These are phyloP conservation scores for Boletus sensibilis DNA, from an alignment of 768 basidiomycete species.

Conservation along the genomic window DNA sequence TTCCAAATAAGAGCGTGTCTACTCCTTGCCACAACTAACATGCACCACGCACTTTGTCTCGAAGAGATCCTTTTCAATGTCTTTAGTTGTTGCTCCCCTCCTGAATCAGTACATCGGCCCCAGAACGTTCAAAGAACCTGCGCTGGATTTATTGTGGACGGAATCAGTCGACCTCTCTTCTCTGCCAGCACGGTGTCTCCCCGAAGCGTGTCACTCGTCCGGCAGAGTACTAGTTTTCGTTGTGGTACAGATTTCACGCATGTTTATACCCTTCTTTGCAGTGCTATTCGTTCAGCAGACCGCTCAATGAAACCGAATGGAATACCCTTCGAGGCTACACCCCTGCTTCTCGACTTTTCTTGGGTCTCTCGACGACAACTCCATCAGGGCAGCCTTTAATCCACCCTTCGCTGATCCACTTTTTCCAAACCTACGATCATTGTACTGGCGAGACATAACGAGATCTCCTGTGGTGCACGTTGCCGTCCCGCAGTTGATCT, in stretches of 20 bases:
- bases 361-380: neutral
- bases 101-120: no score
- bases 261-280: neutral
- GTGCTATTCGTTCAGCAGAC: neutral
- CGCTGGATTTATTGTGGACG: no score
- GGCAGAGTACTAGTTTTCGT: neutral
- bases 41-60: neutral
- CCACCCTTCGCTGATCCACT: neutral
- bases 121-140: no score
- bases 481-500: neutral
- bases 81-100: no score
- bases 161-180: neutral
- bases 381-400: neutral
- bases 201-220: neutral
- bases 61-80: conserved; percentile 1
- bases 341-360: neutral
- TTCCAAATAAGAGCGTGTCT: no score
- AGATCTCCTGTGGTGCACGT: neutral
- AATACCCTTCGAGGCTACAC: neutral
- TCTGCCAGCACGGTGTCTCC: neutral
- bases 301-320: neutral
- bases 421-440: neutral
- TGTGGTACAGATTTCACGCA: neutral
- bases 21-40: no score
- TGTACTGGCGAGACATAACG: neutral